phyloP scores from a whole-genome alignment of 371 early-diverging fungal genomes.

The Lichtheimia corymbifera region DNA sequence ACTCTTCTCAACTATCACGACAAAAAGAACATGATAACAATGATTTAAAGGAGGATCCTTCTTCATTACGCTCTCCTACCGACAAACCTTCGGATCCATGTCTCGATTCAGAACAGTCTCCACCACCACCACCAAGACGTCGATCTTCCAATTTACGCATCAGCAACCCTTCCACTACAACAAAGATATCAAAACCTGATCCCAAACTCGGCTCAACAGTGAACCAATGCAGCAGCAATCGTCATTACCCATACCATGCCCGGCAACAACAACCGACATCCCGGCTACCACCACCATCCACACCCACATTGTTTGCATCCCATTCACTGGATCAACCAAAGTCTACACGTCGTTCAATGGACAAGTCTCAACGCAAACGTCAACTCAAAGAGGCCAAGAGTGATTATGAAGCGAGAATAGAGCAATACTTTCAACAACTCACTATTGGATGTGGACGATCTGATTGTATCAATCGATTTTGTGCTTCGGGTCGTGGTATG shows the following conservation, averaged over 20 bases:
- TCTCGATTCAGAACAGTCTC: too few relatives aligned
- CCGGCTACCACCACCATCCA: neutral
- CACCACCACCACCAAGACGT: neutral
- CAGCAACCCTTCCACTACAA: neutral
- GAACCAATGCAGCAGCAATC: neutral
- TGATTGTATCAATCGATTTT: constrained; percentile 44
- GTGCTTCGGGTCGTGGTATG: constrained; percentile 43
- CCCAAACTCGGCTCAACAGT: neutral
- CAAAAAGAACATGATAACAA: neutral
- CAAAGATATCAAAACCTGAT: constrained; percentile 1
- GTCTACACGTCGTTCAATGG: neutral
- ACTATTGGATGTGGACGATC: constrained; percentile 39
- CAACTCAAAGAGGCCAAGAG: constrained; percentile 36
- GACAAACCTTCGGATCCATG: neutral
- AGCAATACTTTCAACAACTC: constrained; percentile 43
- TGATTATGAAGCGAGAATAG: constrained; percentile 36
- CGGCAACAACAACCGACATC: neutral
- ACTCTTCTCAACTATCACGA: constrained; percentile 1
- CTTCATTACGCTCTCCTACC: neutral
- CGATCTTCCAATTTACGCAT: constrained; percentile 1
- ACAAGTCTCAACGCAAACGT: constrained; percentile 19
- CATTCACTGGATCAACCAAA: neutral
- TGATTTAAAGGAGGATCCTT: neutral
- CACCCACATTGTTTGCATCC: neutral
- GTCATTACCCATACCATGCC: neutral